These are phyloP conservation scores for Saccharomycopsis schoenii DNA, from an alignment of 805 yeast genomes.

Conservation along the genomic window DNA sequence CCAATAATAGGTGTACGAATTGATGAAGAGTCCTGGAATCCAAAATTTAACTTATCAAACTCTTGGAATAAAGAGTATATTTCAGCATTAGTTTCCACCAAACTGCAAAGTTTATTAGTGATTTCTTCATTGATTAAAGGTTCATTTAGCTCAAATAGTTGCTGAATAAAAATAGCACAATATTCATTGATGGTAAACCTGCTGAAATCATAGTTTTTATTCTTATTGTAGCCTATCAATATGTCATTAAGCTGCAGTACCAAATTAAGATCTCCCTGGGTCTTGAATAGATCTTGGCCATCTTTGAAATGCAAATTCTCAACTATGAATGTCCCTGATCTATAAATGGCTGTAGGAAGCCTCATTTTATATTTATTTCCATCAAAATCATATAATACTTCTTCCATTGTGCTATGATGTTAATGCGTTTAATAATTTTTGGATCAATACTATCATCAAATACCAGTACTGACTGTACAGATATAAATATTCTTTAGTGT, in stretches of 20 bases:
- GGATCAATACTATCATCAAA: too few species aligned
- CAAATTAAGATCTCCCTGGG: neutral
- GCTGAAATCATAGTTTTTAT: neutral
- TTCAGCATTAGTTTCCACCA: conserved; percentile 1
- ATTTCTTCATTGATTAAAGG: conserved; percentile 8
- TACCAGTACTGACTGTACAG: too few species aligned
- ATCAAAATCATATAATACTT: neutral
- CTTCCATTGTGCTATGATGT: neutral
- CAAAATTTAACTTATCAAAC: neutral
- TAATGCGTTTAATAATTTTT: too few species aligned
- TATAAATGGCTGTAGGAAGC: conserved; percentile 1
- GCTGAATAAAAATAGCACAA: conserved; percentile 7
- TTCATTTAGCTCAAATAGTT: conserved; percentile 4
- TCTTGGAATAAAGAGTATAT: neutral
- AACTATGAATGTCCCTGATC: conserved; percentile 1
- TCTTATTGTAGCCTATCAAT: neutral
- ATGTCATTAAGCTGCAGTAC: neutral
- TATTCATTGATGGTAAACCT: conserved; percentile 5
- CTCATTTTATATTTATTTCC: neutral
- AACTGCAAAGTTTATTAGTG: conserved; percentile 5
- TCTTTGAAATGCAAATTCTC: neutral
- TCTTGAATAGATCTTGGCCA: neutral
- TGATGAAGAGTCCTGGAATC: neutral
- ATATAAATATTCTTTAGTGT: too few species aligned
- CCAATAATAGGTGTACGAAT: neutral